phyloP scores from a whole-genome alignment of 257 asterid species.

The Salvia splendens region DNA sequence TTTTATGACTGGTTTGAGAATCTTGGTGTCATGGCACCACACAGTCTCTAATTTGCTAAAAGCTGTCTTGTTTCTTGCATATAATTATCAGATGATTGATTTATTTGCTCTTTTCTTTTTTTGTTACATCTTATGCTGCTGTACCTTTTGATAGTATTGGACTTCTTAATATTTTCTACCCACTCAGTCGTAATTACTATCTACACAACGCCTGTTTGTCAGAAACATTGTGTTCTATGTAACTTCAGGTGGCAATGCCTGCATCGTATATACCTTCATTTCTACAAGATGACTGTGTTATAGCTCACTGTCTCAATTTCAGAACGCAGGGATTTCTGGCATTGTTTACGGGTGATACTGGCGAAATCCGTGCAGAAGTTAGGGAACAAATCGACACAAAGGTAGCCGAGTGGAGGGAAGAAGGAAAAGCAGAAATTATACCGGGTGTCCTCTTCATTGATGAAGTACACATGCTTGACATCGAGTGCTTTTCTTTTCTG shows the following conservation, averaged over 20 bases:
- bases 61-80: too few species aligned
- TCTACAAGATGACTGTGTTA: too few species aligned
- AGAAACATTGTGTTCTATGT: too few species aligned
- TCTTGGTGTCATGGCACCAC: too few species aligned
- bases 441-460: constrained; percentile 98
- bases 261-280: too few species aligned
- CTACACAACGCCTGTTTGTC: too few species aligned
- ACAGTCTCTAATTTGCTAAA: background rate
- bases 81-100: background rate
- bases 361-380: constrained; percentile 93
- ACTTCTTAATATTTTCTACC: too few species aligned
- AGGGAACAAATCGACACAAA: constrained; percentile 95
- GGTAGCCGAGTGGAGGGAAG: constrained; percentile 99
- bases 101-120: background rate
- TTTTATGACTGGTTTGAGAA: too few species aligned
- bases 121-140: too few species aligned
- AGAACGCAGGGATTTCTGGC: constrained; percentile 97
- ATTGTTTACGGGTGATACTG: constrained; percentile 88
- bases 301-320: constrained; percentile 24
- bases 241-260: too few species aligned
- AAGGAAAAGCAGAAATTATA: constrained; percentile 92
- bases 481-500: constrained; percentile 91
- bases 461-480: constrained; percentile 99
- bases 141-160: too few species aligned
- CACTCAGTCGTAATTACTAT: too few species aligned